These are phyloP conservation scores for Colletotrichum chrysophilum DNA, from an alignment of 2,329 filamentous ascomycete species.

Conservation along the genomic window DNA sequence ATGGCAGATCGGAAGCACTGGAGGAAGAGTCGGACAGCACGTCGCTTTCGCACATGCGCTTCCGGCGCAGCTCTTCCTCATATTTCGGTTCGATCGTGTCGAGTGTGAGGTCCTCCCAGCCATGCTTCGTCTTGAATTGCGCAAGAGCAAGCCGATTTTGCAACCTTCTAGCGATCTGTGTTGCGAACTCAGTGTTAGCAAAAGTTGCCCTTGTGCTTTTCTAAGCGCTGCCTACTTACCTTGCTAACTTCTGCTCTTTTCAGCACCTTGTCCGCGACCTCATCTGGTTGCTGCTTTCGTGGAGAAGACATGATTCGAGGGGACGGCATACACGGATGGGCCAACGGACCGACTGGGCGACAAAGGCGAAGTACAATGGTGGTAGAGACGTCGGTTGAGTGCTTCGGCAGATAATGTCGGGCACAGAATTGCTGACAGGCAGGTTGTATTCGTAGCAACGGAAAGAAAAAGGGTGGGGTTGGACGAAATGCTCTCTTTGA, in stretches of 20 bases:
- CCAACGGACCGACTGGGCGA: not conserved
- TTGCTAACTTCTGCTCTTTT: constrained; percentile 78
- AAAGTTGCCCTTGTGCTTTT: not conserved
- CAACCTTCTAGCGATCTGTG: constrained; percentile 87
- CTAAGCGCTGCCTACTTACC: constrained; percentile 49
- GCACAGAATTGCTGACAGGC: not conserved
- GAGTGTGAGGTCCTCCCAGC: constrained; percentile 89
- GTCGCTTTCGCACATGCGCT: constrained; percentile 73
- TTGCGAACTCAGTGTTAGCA: constrained; percentile 4
- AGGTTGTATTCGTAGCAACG: not conserved
- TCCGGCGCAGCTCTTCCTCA: constrained; percentile 78
- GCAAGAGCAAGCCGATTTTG: constrained; percentile 94
- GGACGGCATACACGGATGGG: not conserved
- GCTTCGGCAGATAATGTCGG: not conserved
- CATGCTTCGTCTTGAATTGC: constrained; percentile 96
- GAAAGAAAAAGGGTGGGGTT: not conserved
- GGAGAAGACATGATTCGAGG: constrained; percentile 60
- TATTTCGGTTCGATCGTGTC: constrained; percentile 85
- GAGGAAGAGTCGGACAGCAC: constrained; percentile 87
- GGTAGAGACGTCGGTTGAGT: not conserved
- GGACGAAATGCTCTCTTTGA: not conserved
- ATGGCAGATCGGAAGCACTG: constrained; percentile 78
- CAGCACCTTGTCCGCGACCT: constrained; percentile 71
- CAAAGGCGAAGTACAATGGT: not conserved
- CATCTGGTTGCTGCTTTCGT: constrained; percentile 68